These are phyloP conservation scores for Beauveria sp. DNA, from an alignment of 2,329 filamentous ascomycete species.

Conservation along the genomic window DNA sequence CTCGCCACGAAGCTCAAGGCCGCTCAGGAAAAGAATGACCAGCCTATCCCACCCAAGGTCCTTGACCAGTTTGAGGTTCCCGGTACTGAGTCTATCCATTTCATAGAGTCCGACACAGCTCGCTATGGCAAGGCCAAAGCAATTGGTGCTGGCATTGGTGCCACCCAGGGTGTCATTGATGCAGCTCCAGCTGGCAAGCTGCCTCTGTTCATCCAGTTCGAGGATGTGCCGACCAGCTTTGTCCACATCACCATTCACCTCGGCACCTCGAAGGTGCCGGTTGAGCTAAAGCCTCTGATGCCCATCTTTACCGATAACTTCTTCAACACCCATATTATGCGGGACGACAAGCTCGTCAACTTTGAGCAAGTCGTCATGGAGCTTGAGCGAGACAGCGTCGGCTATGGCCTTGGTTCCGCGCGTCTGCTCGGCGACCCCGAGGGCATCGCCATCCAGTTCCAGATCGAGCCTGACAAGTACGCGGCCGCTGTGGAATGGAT, in stretches of 20 bases:
- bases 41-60: constrained; percentile 74
- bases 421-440: constrained; percentile 69
- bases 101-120: constrained; percentile 81
- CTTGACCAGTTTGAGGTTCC: constrained; percentile 78
- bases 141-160: constrained; percentile 59
- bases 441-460: constrained; percentile 72
- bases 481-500: constrained; percentile 75
- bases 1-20: constrained; percentile 69
- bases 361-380: constrained; percentile 92
- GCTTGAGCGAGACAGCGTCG: constrained; percentile 84
- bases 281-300: constrained; percentile 77
- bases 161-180: constrained; percentile 70
- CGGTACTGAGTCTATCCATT: constrained; percentile 83
- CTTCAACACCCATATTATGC: constrained; percentile 82
- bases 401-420: constrained; percentile 66
- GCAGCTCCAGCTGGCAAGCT: constrained; percentile 49
- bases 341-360: constrained; percentile 66
- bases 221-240: constrained; percentile 89
- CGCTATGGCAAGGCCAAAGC: constrained; percentile 70
- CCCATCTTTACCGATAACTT: constrained; percentile 84
- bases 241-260: constrained; percentile 77
- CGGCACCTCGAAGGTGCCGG: constrained; percentile 67
- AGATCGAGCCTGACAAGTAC: constrained; percentile 85
- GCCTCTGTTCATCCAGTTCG: constrained; percentile 94
- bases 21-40: constrained; percentile 83